Percentiles rank a stretch among this genome's conserved stretches.
Conservation (phyloP, 768 basidiomycete genomes). For the Psilocybe tampanensis region DNA sequence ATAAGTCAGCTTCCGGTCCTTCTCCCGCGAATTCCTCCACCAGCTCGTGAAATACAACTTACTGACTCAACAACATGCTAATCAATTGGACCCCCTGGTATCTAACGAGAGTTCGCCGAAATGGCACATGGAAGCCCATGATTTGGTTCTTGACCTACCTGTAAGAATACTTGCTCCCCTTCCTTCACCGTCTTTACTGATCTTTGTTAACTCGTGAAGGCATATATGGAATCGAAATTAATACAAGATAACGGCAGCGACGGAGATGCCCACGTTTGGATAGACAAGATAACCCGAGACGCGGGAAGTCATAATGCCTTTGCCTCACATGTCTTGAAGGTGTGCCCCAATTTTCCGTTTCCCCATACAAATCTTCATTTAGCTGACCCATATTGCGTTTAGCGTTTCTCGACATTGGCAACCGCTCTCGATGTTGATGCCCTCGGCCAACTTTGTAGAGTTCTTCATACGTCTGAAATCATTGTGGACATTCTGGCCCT, state of each 20-base stretch:
- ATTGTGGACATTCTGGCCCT: constrained; percentile 72
- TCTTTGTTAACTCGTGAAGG: constrained; percentile 31
- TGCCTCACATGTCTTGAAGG: constrained; percentile 58
- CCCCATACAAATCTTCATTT: background rate
- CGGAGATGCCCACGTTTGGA: constrained; percentile 39
- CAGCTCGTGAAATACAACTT: constrained; percentile 56
- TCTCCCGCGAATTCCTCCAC: constrained; percentile 54
- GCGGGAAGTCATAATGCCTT: constrained; percentile 59
- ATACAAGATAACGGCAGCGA: constrained; percentile 44
- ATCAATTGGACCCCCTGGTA: constrained; percentile 53
- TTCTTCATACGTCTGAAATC: constrained; percentile 58
- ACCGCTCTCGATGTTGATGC: constrained; percentile 64
- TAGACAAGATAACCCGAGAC: constrained; percentile 56
- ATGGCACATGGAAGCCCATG: constrained; percentile 61
- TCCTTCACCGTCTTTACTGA: constrained; percentile 5
- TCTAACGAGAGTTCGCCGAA: constrained; percentile 50
- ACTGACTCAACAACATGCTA: constrained; percentile 53
- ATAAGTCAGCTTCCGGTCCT: constrained; percentile 29
- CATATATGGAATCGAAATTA: constrained; percentile 61
- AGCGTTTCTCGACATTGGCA: constrained; percentile 64
- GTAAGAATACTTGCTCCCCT: constrained; percentile 39
- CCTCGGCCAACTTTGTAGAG: constrained; percentile 69
- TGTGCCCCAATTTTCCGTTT: constrained; percentile 23
- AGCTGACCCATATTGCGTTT: constrained; percentile 2
- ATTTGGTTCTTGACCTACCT: constrained; percentile 56